Base-by-base conservation (phyloP, 148 eudicot species). In the Vaccinium macrocarpon region DNA sequence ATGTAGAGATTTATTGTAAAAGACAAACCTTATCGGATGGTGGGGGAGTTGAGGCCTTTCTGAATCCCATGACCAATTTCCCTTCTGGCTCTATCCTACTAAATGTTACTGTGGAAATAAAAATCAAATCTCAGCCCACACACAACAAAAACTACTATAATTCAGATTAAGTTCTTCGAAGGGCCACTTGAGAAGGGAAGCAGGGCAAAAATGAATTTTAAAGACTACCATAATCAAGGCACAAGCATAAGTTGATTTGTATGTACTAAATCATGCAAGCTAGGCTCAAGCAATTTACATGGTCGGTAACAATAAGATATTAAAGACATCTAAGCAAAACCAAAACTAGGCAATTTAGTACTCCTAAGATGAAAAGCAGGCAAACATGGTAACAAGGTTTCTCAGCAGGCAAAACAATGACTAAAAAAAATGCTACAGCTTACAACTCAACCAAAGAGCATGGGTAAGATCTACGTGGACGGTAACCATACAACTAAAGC, bases 71-170 rank as follows among this genome's bases (percentile, higher is more conserved):
- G 62, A 94, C 85, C 84, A 94, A 84, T 90, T 89, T 93, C 59
- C 95, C 95, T 86, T 92, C 91, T n/a, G 94, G 95, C 84, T 93
- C 95, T 83, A 89, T 62, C 87, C 98, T 90, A 81, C 95, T 86
- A 88, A 94, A 94, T 82, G 94, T 92, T 57, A 94, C 98, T 94
- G 94, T 81, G 23, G 64, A 85, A 79, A 78, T 14, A 70, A 42
- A 56, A 61, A 42, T n/a, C 68, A 82, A 5, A 42, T 15, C 29
- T 82, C 84, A 84, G 84, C 10, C 50, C 16, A n/a, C 10, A 49
- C 72, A 29, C 62, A 55, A 76, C 35, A 23, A 0, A 66, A 53
- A 4, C 46, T 42, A 5, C 46, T 42, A 42, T 42, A 42, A 42
- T 42, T 42, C 46, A 42, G 46, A 42, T 42, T 42, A 42, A 42